These are phyloP conservation scores for Drechslera avenae DNA, from an alignment of 2,329 filamentous ascomycete species.

Conservation along the genomic window DNA sequence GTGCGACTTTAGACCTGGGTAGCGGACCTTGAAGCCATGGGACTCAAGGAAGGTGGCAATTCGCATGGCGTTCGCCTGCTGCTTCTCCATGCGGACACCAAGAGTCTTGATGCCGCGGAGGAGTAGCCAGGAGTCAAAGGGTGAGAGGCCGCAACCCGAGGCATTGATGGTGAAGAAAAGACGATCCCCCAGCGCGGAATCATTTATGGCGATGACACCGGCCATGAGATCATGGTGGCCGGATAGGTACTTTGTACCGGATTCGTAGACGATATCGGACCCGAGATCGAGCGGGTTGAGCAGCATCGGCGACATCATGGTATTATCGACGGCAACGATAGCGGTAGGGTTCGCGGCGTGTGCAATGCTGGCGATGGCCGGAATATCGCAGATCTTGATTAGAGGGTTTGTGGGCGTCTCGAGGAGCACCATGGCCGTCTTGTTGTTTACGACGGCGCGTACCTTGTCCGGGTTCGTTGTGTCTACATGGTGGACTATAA, in stretches of 20 bases:
- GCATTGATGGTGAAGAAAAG: conserved; percentile 98
- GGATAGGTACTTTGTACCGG: conserved; percentile 95
- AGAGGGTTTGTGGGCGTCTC: conserved; percentile 97
- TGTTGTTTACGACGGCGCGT: conserved; percentile 68
- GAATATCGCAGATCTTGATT: conserved; percentile 96
- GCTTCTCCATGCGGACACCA: conserved; percentile 97
- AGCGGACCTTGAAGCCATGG: conserved; percentile 92
- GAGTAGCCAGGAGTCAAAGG: conserved; percentile 94
- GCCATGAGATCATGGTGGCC: conserved; percentile 99
- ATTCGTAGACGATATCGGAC: conserved; percentile 96
- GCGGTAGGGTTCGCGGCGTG: conserved; percentile 79
- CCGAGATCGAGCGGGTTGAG: conserved; percentile 92
- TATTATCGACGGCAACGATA: conserved; percentile 94
- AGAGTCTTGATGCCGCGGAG: conserved; percentile 96
- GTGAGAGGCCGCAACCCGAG: conserved; percentile 89
- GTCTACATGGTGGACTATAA: conserved; percentile 94
- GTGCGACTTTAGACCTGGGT: conserved; percentile 91
- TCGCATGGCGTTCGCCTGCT: conserved; percentile 86
- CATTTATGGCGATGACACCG: conserved; percentile 91
- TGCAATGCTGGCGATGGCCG: conserved; percentile 73
- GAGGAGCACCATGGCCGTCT: conserved; percentile 93
- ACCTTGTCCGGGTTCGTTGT: conserved; percentile 81
- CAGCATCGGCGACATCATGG: conserved; percentile 95
- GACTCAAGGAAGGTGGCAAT: conserved; percentile 92
- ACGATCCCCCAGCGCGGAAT: conserved; percentile 78